Base-by-base conservation (phyloP, 805 yeast genomes). In the Cyberlindnera maclurae region DNA sequence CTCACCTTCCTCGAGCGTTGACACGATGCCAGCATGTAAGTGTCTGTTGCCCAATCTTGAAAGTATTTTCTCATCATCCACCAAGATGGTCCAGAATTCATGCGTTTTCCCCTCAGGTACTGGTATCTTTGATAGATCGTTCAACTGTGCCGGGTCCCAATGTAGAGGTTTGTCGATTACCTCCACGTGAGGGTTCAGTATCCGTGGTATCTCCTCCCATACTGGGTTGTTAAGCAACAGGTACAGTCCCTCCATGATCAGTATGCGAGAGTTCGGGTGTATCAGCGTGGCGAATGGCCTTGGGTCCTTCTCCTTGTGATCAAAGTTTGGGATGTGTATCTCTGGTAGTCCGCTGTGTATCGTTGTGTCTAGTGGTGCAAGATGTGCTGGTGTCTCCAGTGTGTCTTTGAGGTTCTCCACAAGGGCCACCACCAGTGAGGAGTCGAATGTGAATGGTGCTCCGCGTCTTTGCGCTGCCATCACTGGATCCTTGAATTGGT, bases 401-500 rank as follows among this genome's bases (percentile, higher is more conserved):
- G 58, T 53, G 15, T 41, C 39, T 16, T 37, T 36, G 9, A 54
- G 9, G 12, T 34, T 46, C 12, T 32, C 36, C 12, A 37, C 48
- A 12, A 50, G 33, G 15, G 31, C 34, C 3, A 45, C 47, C 11
- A 44, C 18, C 6, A 40, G 36, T 4, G 42, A 40, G 5, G 53
- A 73, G 53, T 89, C 89, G 62, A 89, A 90, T 0, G 97, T 88
- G 49, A 69, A 75, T 2, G 96, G 94, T 0, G 96, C 82, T 0
- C 97, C 97, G 35, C 97, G 69, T 44, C 85, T 66, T 20, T 61
- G 57, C 24, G 76, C 60, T 0, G 95, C 90, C 26, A 60, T 64
- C 10, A 55, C 64, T 0, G 85, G 69, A 47, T 86, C 74, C 9
- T 64, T 60, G 52, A 83, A 70, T 30, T 59, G 46, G n/a, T 58